Conservation (phyloP, 2,329 filamentous ascomycete genomes). For the Cladophialophora psammophila region DNA sequence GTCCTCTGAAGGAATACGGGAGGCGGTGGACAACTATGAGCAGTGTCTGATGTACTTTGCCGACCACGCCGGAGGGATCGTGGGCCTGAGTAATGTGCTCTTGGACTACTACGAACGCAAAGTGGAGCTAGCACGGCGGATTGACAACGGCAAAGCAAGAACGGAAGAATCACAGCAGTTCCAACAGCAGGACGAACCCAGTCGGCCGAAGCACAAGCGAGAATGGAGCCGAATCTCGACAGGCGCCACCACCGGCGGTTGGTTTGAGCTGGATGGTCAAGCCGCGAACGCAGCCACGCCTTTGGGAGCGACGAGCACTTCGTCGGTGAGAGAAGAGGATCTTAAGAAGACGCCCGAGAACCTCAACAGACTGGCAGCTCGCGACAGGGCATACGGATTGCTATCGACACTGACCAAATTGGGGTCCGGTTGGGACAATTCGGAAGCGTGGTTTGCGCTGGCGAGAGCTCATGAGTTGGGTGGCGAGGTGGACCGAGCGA, state of each 20-base stretch:
- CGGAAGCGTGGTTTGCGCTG: slow-evolving; percentile 91
- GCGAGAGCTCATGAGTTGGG: slow-evolving; percentile 87
- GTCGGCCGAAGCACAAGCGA: slow-evolving; percentile 24
- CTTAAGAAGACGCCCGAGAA: slow-evolving; percentile 68
- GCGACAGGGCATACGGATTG: slow-evolving; percentile 86
- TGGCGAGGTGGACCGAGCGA: slow-evolving; percentile 84
- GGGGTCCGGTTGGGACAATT: slow-evolving; percentile 86
- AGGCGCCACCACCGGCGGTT: slow-evolving; percentile 9
- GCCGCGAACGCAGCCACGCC: slow-evolving; percentile 6
- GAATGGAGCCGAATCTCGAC: slow-evolving; percentile 28
- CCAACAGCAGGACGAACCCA: slow-evolving; percentile 22
- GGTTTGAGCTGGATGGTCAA: slow-evolving; percentile 22
- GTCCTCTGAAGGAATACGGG: slow-evolving; percentile 58
- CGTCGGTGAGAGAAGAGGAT: slow-evolving; percentile 40
- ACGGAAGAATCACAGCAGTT: slow-evolving; percentile 13
- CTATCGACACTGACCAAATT: slow-evolving; percentile 83
- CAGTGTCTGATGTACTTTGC: slow-evolving; percentile 78
- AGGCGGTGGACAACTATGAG: slow-evolving; percentile 80
- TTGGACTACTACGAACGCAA: slow-evolving; percentile 78
- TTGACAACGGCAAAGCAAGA: slow-evolving; percentile 37
- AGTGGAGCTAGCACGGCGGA: slow-evolving; percentile 44
- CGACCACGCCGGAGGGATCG: slow-evolving; percentile 79
- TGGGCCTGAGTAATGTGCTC: slow-evolving; percentile 83
- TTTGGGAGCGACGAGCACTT: neutral
- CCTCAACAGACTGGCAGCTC: slow-evolving; percentile 83